Evolutionary conservation across 495 filamentous ascomycete genomes (phyloP), one percentile per base, ranked within the genome.

Genomic region (Barbatosphaeria neglecta): DNA sequence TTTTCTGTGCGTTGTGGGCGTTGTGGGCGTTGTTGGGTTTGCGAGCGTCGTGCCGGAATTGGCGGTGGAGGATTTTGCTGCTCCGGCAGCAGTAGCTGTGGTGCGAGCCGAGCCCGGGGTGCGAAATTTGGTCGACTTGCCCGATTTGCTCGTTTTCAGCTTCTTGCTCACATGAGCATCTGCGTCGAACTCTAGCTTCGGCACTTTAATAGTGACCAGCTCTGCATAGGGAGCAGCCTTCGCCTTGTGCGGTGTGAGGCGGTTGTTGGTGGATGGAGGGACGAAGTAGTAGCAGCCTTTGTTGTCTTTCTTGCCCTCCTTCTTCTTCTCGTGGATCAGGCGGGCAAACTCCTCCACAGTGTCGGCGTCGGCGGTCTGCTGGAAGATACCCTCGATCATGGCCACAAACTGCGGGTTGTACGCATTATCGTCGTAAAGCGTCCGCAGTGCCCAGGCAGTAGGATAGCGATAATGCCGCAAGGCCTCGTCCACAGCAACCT

Each of bases 371-470:
- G 73, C 73, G 13, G 60, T 67, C 51, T 70, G 66, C 35, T 59
- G 51, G 50, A 66, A 74, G 23, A 76, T 59, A 41, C 67, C 61
- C 56, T 70, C 64, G 28, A 75, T 53, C 59, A 75, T 66, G 50
- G 44, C 59, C 43, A 72, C 56, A 54, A 74, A 72, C 9, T 60
- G 54, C 6, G 54, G 52, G 37, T 73, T 59, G 24, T 46, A 38
- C 38, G 57, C 59, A 24, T 71, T 58, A 48, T 78, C 74, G 43
- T 74, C 67, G 52, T 74, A 75, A 44, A 76, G 58, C 17, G 70
- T 67, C 39, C 73, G 67, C 46, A 78, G 61, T 37, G 73, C 74
- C 59, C 64, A 78, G 6, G 74, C 73, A 16, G 74, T 78, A 41
- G 74, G 74, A 48, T 72, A 75, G 37, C 72, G 66, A 38, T 57